Base-by-base conservation (phyloP, 73 alveolate species). In the Symbiodinium pilosum region DNA sequence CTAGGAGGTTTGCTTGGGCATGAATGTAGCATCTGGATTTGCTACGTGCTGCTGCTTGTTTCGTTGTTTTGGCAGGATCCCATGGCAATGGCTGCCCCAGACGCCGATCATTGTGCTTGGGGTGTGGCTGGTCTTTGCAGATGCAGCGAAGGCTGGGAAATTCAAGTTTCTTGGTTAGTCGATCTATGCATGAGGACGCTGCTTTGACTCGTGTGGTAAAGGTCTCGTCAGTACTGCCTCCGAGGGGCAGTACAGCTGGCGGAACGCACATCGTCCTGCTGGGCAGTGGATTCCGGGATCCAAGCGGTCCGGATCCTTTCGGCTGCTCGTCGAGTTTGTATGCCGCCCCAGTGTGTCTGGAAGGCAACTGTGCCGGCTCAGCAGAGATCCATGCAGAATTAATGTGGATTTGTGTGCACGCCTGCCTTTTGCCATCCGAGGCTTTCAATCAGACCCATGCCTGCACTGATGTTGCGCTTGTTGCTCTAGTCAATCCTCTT, bases 201-300 rank as follows among this genome's bases (percentile, higher is more conserved):
- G 34, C 39, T 3, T 73, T n/a, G 52, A 34, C 11, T 18, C 18
- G 30, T 34, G 38, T 4, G 16, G 52, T 32, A n/a, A 84, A 91
- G 97, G 97, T 91, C 81, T 91, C 97, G n/a, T 69, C 89, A 75
- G 97, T 91, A 88, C 83, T 42, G 51, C 97, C 97, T 4, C 30
- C 77, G 8, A 43, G 7, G 4, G 97, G 97, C 75, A 91, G 97
- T 52, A 43, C 56, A 24, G 87, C 97, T 7, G 97, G 97, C 36
- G 97, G 97, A 52, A 91, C 77, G 89, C 81, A 59, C 81, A 86
- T 91, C 54, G 97, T 71, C 43, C 36, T 91, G 97, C 41, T 69
- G 89, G 97, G 97, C 87, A 91, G 89, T 21, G 97, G 97, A 64
- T 91, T 91, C 88, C 87, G 97, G 52, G 77, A 91, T 56, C 97